Evolutionary conservation across 1,284 basidiomycete species (phyloP).

Genomic region (Chalciporus sp.): DNA sequence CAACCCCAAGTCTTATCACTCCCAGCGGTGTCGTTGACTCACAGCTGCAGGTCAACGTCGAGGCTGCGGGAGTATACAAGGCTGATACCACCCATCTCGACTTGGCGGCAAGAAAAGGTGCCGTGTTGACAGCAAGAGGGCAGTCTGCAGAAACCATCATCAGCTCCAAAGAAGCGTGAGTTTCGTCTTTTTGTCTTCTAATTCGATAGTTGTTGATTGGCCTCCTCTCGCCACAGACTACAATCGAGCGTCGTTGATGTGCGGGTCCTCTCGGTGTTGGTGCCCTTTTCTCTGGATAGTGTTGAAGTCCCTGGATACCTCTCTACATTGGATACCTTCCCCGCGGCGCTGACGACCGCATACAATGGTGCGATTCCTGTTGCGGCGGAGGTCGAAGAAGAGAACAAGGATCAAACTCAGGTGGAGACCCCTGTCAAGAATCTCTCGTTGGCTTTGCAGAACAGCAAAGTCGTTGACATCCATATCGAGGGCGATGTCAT

Average conservation of each 20-base stretch:
- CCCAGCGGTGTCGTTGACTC: slow-evolving; percentile 70
- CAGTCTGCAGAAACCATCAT: slow-evolving; percentile 15
- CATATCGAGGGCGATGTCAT: slow-evolving; percentile 59
- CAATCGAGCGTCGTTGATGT: slow-evolving; percentile 33
- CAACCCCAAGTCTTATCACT: slow-evolving; percentile 67
- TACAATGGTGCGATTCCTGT: slow-evolving; percentile 52
- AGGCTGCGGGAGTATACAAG: slow-evolving; percentile 49
- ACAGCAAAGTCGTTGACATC: slow-evolving; percentile 66
- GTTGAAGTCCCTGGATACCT: slow-evolving; percentile 43
- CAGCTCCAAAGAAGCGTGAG: slow-evolving; percentile 23
- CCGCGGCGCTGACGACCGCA: slow-evolving; percentile 56
- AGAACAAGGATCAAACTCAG: slow-evolving; percentile 12
- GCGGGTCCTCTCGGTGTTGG: slow-evolving; percentile 52
- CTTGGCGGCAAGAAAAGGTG: slow-evolving; percentile 41
- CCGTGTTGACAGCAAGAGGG: slow-evolving; percentile 31
- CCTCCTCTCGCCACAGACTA: slow-evolving; percentile 34
- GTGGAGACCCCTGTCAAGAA: slow-evolving; percentile 35
- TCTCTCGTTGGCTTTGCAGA: slow-evolving; percentile 64
- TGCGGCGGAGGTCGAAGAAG: slow-evolving; percentile 26
- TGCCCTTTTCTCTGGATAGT: slow-evolving; percentile 60
- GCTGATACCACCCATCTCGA: slow-evolving; percentile 40
- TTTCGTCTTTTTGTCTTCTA: background rate
- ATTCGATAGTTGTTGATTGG: slow-evolving; percentile 6
- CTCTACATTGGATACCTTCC: slow-evolving; percentile 40
- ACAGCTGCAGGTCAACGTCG: slow-evolving; percentile 45